A percentile compares a stretch with the other conserved stretches of the same genome.
phyloP scores from a whole-genome alignment of 2,329 filamentous ascomycete genomes.

The Harringtonia aguacate region DNA sequence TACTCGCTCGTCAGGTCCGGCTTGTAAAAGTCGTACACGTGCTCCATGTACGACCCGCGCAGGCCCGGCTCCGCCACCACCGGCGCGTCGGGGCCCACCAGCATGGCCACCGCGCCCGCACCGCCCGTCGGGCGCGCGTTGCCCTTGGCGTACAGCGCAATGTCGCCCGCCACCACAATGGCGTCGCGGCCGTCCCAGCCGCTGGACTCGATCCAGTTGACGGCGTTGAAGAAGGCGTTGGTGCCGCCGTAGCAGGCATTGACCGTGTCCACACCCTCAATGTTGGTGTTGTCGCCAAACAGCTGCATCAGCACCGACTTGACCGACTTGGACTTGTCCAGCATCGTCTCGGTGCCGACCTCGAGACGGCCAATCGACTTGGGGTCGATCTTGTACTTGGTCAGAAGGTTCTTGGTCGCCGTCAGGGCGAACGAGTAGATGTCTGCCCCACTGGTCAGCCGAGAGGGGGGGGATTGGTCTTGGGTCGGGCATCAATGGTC shows the following conservation, averaged over 20 bases:
- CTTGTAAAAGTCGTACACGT: slow-evolving; percentile 88
- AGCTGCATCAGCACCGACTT: slow-evolving; percentile 84
- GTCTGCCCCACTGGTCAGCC: slow-evolving; percentile 36
- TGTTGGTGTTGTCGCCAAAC: slow-evolving; percentile 72
- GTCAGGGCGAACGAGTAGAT: slow-evolving; percentile 83
- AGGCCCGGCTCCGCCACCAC: slow-evolving; percentile 69
- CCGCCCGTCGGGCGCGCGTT: slow-evolving; percentile 72
- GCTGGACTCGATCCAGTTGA: slow-evolving; percentile 82
- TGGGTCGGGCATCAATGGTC: too few species aligned
- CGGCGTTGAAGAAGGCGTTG: slow-evolving; percentile 71
- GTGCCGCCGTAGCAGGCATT: slow-evolving; percentile 84
- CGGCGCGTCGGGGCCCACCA: slow-evolving; percentile 69
- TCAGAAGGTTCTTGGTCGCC: slow-evolving; percentile 63
- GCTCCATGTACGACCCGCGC: slow-evolving; percentile 70
- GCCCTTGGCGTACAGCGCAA: slow-evolving; percentile 78
- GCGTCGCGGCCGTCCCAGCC: slow-evolving; percentile 77
- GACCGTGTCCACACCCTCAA: slow-evolving; percentile 73
- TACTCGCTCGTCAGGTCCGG: slow-evolving; percentile 81
- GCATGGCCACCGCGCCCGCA: slow-evolving; percentile 67
- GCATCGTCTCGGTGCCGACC: slow-evolving; percentile 75
- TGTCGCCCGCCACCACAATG: slow-evolving; percentile 71
- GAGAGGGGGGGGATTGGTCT: too few species aligned
- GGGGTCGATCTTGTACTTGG: slow-evolving; percentile 74
- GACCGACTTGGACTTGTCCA: slow-evolving; percentile 87
- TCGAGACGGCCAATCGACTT: slow-evolving; percentile 71